phyloP scores from a whole-genome alignment of 129 eudicot genomes.

The Gnaphalium uliginosum region DNA sequence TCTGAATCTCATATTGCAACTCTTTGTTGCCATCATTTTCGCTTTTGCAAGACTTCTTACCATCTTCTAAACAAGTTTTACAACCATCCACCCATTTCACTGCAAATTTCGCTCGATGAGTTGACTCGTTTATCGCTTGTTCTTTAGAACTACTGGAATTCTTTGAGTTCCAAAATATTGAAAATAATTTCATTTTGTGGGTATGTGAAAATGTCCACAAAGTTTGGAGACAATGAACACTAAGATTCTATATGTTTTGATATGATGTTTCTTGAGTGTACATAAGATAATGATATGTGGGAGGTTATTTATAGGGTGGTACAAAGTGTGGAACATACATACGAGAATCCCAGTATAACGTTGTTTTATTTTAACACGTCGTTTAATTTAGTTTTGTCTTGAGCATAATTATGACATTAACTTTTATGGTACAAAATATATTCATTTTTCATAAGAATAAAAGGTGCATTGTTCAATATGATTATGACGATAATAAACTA shows the following conservation, averaged over 20 bases:
- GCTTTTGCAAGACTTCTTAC: constrained; percentile 32
- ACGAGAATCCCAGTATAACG: constrained; percentile 34
- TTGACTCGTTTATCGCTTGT: constrained; percentile 26
- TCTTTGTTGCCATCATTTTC: constrained; percentile 12
- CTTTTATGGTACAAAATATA: too few species aligned
- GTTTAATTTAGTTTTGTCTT: too few species aligned
- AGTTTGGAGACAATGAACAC: constrained; percentile 33
- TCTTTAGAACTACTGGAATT: constrained; percentile 27
- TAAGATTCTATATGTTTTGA: constrained; percentile 32
- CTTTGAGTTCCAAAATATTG: constrained; percentile 19
- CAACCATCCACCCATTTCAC: constrained; percentile 35
- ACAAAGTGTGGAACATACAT: constrained; percentile 24
- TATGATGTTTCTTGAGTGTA: constrained; percentile 30
- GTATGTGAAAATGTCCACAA: constrained; percentile 15
- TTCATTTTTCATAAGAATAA: too few species aligned
- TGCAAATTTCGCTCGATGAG: constrained; percentile 20
- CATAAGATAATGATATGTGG: constrained; percentile 17
- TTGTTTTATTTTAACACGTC: neutral
- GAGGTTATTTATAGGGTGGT: constrained; percentile 32
- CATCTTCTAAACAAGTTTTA: constrained; percentile 40
- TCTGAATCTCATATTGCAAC: constrained; percentile 28
- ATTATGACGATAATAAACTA: too few species aligned
- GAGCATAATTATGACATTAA: too few species aligned
- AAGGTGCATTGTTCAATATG: too few species aligned
- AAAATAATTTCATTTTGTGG: constrained; percentile 21